Base-by-base conservation (phyloP, 2,329 filamentous ascomycete genomes). In the Penicillium janthinellum region DNA sequence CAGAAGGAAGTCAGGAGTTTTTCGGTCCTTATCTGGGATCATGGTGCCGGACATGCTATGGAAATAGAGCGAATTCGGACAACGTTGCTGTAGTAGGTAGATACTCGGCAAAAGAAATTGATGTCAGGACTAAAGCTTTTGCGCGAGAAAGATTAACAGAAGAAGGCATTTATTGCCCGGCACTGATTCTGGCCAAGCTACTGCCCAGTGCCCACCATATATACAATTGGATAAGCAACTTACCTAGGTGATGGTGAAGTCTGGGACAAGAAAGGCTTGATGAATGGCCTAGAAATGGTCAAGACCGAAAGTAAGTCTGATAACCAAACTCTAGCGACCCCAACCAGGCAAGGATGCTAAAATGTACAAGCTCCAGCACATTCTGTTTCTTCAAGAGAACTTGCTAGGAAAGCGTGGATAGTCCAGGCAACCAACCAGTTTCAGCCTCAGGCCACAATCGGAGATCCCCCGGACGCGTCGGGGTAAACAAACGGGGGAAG, bases 381-480 rank as follows among this genome's bases (percentile, higher is more conserved):
- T 12, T 7, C 22, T 28, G 7, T 22, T 31, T 28, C 25, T 31
- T 8, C 25, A 15, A 47, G 22, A 28, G 3, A 28, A 20, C 14
- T 28, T 45, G 17, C 39, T 47, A 6, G 7, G 10, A 6, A 45
- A 41, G 38, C 17, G 11, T 28, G 25, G 5, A 45, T 28, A 28
- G 44, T 31, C 5, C 44, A 47, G 44, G 44, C 44, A 47, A 31
- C 14, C 6, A 45, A n/a, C 10, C 20, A 20, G 20, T 20, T 1
- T n/a, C 1, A 10, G 52, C 35, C 44, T 55, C 25, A 55, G 59
- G 59, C 59, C 11, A 22, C 6, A 6, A 47, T 42, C 55, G 55
- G 50, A 61, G 59, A 60, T 61, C 48, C 58, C 60, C 57, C 60
- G n/a, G 55, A 60, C 52, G 55, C 59, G 53, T 60, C 50, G 50